Evolutionary conservation across 257 asterid species (phyloP).

Genomic region (Echium plantagineum): DNA sequence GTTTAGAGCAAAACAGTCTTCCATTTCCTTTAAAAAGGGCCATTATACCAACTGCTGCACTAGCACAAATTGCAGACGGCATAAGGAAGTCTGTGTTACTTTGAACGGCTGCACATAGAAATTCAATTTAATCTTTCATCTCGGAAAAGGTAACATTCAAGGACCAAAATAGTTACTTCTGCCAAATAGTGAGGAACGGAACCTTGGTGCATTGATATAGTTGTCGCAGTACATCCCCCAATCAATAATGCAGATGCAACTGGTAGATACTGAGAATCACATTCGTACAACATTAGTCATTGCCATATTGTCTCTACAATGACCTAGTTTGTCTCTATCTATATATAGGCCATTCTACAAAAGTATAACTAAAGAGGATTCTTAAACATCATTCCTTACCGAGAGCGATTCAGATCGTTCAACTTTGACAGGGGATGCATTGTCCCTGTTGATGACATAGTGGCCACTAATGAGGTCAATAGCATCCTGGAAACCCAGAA

Average conservation of each 20-base stretch:
- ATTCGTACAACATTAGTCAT: not conserved
- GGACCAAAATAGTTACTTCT: too few species aligned
- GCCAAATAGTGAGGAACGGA: not conserved
- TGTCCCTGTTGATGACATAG: not conserved
- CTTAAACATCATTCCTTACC: not conserved
- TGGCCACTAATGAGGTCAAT: slow-evolving; percentile 2
- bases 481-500: slow-evolving; percentile 1
- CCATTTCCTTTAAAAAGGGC: slow-evolving; percentile 83
- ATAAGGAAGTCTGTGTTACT: slow-evolving; percentile 42
- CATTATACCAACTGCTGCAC: slow-evolving; percentile 73
- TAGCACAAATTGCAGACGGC: slow-evolving; percentile 73
- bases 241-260: slow-evolving; percentile 88
- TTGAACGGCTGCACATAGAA: slow-evolving; percentile 37
- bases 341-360: too few species aligned
- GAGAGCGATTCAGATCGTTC: not conserved
- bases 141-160: too few species aligned
- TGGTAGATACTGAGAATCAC: slow-evolving; percentile 70
- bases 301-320: not conserved
- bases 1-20: slow-evolving; percentile 85
- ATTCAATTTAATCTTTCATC: not conserved
- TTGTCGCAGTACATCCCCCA: slow-evolving; percentile 86
- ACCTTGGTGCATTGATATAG: slow-evolving; percentile 91
- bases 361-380: too few species aligned
- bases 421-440: not conserved
- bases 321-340: too few species aligned